phyloP scores from a whole-genome alignment of 768 basidiomycete species.

The Tylopilus plumbeoviolaceoides region DNA sequence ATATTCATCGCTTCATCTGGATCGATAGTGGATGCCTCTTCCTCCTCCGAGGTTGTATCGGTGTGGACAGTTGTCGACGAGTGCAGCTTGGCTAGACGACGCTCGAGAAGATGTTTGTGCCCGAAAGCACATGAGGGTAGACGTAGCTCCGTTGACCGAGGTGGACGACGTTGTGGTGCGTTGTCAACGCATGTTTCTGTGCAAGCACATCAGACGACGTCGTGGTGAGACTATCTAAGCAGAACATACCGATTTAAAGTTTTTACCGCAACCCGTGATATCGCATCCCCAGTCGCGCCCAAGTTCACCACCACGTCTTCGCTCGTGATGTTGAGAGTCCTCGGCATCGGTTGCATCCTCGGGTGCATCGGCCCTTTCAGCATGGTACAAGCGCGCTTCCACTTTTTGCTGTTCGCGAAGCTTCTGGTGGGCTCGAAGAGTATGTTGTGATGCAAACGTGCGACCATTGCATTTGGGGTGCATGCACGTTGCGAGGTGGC shows the following conservation, averaged over 20 bases:
- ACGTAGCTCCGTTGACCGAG: slow-evolving; percentile 66
- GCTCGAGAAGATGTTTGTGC: slow-evolving; percentile 80
- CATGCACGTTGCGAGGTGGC: slow-evolving; percentile 79
- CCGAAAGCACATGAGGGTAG: slow-evolving; percentile 66
- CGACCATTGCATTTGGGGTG: slow-evolving; percentile 66
- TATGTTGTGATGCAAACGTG: slow-evolving; percentile 67
- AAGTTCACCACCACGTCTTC: slow-evolving; percentile 65
- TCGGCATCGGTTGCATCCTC: slow-evolving; percentile 27
- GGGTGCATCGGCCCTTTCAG: slow-evolving; percentile 23
- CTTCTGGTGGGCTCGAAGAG: slow-evolving; percentile 76
- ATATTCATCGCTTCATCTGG: slow-evolving; percentile 19
- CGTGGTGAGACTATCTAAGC: neutral
- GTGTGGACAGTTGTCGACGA: slow-evolving; percentile 12
- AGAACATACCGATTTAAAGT: slow-evolving; percentile 77
- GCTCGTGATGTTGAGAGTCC: slow-evolving; percentile 42
- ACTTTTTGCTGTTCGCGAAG: slow-evolving; percentile 69
- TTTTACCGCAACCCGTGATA: slow-evolving; percentile 62
- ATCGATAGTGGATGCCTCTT: slow-evolving; percentile 23
- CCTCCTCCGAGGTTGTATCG: slow-evolving; percentile 21
- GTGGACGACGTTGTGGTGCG: slow-evolving; percentile 72
- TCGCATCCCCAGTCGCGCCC: slow-evolving; percentile 80
- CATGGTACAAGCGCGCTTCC: slow-evolving; percentile 44
- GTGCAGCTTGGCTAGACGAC: slow-evolving; percentile 62
- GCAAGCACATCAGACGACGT: neutral
- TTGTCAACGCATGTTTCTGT: slow-evolving; percentile 74